Evolutionary conservation across 2,329 filamentous ascomycete species (phyloP).

Genomic region (Colletotrichum neosansevieriae): DNA sequence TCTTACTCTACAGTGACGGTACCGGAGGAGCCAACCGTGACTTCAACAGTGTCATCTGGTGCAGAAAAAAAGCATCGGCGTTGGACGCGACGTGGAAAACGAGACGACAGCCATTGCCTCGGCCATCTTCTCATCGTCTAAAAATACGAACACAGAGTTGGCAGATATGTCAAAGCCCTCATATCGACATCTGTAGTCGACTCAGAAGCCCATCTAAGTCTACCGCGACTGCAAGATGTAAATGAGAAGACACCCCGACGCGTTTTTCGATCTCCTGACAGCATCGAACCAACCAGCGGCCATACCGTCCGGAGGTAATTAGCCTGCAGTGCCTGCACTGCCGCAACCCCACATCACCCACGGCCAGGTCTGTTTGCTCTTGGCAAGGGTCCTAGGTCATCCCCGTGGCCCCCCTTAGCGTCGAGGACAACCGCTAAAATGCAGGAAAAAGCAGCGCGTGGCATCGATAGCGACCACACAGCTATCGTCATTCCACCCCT

Average conservation of each 20-base stretch:
- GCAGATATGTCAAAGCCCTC: background rate
- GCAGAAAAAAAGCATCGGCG: slow-evolving; percentile 38
- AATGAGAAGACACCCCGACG: slow-evolving; percentile 9
- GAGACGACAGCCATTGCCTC: slow-evolving; percentile 29
- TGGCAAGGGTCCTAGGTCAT: slow-evolving; percentile 27
- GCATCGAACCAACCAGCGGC: slow-evolving; percentile 23
- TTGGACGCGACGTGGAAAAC: slow-evolving; percentile 21
- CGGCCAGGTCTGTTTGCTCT: slow-evolving; percentile 6
- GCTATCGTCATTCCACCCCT: background rate
- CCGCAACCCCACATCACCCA: slow-evolving; percentile 21
- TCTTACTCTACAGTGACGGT: slow-evolving; percentile 64
- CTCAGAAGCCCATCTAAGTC: background rate
- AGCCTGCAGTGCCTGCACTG: slow-evolving; percentile 22
- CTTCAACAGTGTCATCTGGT: slow-evolving; percentile 54
- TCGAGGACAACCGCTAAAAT: slow-evolving; percentile 13
- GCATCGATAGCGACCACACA: slow-evolving; percentile 20
- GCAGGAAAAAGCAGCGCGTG: slow-evolving; percentile 18
- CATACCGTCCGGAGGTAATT: background rate
- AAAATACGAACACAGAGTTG: background rate
- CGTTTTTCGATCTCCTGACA: slow-evolving; percentile 15
- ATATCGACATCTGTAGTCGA: background rate
- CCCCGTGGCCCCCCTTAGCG: slow-evolving; percentile 13
- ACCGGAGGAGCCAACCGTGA: slow-evolving; percentile 63
- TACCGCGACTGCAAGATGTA: slow-evolving; percentile 12
- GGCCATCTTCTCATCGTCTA: slow-evolving; percentile 40